Evolutionary conservation across 108 stramenopile species (phyloP).

Genomic region (Skeletonema costatum): DNA sequence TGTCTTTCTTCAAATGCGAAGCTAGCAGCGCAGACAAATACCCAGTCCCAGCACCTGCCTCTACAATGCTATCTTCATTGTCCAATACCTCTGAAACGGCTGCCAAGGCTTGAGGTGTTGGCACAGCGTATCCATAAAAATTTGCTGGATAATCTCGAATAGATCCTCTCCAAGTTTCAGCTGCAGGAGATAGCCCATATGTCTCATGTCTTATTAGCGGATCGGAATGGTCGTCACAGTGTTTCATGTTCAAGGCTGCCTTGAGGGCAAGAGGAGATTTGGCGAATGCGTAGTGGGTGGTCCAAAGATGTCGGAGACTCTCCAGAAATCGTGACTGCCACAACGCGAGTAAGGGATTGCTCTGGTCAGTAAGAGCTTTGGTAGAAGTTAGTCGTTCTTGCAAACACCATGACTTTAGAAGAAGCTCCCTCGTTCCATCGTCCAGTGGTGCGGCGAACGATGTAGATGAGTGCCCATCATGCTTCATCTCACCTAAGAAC

Average conservation of each 20-base stretch:
- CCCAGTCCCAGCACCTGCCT: conserved; percentile 50
- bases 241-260: not conserved
- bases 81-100: conserved; percentile 8
- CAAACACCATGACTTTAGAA: conserved; percentile 36
- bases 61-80: not conserved
- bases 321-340: conserved; percentile 47
- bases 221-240: not conserved
- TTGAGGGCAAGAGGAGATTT: conserved; percentile 10
- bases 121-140: conserved; percentile 46
- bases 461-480: not conserved
- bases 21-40: conserved; percentile 38
- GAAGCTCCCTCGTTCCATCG: conserved; percentile 14
- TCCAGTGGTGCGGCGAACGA: conserved; percentile 27
- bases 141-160: conserved; percentile 47
- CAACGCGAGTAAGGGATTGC: conserved; percentile 24
- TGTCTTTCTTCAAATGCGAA: not conserved
- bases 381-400: conserved; percentile 3
- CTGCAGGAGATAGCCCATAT: conserved; percentile 20
- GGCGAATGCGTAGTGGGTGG: conserved; percentile 21
- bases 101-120: conserved; percentile 16
- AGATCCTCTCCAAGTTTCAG: conserved; percentile 36
- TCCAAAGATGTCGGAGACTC: conserved; percentile 37
- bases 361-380: not conserved
- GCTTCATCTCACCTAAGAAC: conserved; percentile 10
- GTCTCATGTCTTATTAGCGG: conserved; percentile 24